Percentiles rank a stretch among this genome's conserved stretches.
Evolutionary conservation across 1,284 basidiomycete genomes (phyloP).

Genomic region (Pseudozyma pruni): DNA sequence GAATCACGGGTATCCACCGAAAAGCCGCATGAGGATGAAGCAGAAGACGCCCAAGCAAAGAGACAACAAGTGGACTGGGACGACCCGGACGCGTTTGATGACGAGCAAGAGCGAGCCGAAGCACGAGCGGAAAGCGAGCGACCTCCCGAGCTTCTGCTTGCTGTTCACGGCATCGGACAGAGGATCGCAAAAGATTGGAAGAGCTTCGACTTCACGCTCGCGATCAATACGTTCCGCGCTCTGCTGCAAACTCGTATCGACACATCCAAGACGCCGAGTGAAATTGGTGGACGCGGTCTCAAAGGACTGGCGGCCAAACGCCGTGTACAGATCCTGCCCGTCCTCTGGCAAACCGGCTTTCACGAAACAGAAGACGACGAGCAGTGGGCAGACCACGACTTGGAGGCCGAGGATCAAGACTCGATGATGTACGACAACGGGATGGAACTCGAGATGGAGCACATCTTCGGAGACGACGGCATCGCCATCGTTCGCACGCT

Average conservation of each 20-base stretch:
- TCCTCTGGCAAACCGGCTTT: conserved; percentile 72
- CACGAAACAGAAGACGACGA: conserved; percentile 68
- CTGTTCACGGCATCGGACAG: conserved; percentile 64
- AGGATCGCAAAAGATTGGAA: conserved; percentile 54
- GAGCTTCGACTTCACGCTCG: conserved; percentile 51
- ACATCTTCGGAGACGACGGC: conserved; percentile 46
- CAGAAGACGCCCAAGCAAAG: conserved; percentile 10
- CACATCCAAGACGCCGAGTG: conserved; percentile 43
- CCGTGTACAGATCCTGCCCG: conserved; percentile 72
- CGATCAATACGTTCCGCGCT: conserved; percentile 50
- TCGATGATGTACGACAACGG: conserved; percentile 52
- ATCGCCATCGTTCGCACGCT: conserved; percentile 56
- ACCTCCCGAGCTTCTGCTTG: conserved; percentile 39
- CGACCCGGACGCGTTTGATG: conserved; percentile 47
- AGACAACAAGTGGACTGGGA: conserved; percentile 33
- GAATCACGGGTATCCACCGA: neutral
- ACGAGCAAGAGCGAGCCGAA: conserved; percentile 37
- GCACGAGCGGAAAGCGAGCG: conserved; percentile 25
- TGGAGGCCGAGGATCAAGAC: conserved; percentile 37
- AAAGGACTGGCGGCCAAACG: conserved; percentile 53
- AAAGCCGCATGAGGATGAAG: neutral
- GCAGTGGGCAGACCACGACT: conserved; percentile 66
- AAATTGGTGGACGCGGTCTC: conserved; percentile 54
- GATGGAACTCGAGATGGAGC: conserved; percentile 69
- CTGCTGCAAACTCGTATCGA: conserved; percentile 53